Conservation (phyloP, 495 filamentous ascomycete genomes). For the Trichoderma reesei region DNA sequence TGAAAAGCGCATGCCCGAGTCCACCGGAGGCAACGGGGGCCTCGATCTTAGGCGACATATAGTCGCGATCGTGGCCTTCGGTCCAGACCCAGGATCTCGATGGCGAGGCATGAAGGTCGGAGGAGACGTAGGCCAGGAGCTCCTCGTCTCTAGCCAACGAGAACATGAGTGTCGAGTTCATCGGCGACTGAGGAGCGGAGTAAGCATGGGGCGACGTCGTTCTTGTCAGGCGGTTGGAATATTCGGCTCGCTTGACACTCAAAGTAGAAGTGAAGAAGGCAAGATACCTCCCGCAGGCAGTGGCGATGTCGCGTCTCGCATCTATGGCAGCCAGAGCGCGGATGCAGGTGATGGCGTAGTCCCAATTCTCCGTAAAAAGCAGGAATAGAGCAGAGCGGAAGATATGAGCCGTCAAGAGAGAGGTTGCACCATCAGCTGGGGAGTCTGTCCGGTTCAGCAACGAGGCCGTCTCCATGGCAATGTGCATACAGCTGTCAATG, state of each 20-base stretch:
- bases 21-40: constrained; percentile 12
- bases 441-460: constrained; percentile 56
- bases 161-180: constrained; percentile 23
- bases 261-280: constrained; percentile 71
- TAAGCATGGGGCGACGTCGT: constrained; percentile 13
- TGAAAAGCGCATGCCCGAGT: constrained; percentile 17
- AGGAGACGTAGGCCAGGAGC: constrained; percentile 78
- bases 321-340: constrained; percentile 60
- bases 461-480: constrained; percentile 65
- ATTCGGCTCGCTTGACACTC: constrained; percentile 45
- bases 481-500: constrained; percentile 64
- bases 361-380: constrained; percentile 61
- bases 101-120: constrained; percentile 75
- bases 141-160: constrained; percentile 75
- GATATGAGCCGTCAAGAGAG: constrained; percentile 65
- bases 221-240: constrained; percentile 26
- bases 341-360: constrained; percentile 61
- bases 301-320: constrained; percentile 58
- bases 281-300: constrained; percentile 72
- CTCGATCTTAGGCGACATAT: neutral
- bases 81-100: constrained; percentile 76
- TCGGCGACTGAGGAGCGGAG: constrained; percentile 8
- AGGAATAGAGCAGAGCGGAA: constrained; percentile 85
- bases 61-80: neutral
- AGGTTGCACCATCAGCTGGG: constrained; percentile 34